These are phyloP conservation scores for Pichia sp. DNA, from an alignment of 1,139 yeast genomes.

Conservation along the genomic window DNA sequence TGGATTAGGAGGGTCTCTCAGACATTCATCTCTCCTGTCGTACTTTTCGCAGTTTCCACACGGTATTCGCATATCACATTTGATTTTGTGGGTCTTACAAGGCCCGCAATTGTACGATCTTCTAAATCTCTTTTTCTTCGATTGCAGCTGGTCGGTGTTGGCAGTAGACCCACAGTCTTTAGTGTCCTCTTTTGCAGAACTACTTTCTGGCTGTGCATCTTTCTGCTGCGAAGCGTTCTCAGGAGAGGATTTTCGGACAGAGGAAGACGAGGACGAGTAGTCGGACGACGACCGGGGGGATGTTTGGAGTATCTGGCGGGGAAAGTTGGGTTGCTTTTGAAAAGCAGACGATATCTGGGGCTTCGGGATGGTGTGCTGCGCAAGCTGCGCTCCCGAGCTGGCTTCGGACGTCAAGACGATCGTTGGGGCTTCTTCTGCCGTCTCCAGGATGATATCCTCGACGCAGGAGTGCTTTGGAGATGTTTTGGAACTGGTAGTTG, in stretches of 20 bases:
- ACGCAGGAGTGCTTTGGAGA: not conserved
- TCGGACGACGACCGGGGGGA: not conserved
- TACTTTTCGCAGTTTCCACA: conserved; percentile 47
- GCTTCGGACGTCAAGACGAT: not conserved
- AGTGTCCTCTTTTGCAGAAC: not conserved
- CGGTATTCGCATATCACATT: conserved; percentile 48
- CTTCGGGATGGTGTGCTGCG: not conserved
- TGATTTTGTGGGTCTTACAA: conserved; percentile 49
- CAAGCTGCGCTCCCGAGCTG: too few species aligned
- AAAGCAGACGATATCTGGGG: not conserved
- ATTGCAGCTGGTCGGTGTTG: not conserved
- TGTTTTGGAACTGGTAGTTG: too few species aligned
- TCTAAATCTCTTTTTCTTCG: conserved; percentile 31
- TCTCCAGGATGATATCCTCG: not conserved
- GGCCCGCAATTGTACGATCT: conserved; percentile 57
- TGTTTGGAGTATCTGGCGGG: not conserved
- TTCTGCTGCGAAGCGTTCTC: not conserved
- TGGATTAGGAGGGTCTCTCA: conserved; percentile 43
- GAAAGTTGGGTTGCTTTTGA: not conserved
- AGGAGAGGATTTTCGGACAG: not conserved
- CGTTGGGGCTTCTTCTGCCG: not conserved
- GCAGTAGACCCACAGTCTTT: not conserved
- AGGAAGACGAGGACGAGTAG: not conserved
- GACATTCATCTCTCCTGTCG: conserved; percentile 38
- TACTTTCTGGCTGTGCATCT: not conserved